phyloP scores from a whole-genome alignment of 306 rosid species.

The Begonia masoniana region DNA sequence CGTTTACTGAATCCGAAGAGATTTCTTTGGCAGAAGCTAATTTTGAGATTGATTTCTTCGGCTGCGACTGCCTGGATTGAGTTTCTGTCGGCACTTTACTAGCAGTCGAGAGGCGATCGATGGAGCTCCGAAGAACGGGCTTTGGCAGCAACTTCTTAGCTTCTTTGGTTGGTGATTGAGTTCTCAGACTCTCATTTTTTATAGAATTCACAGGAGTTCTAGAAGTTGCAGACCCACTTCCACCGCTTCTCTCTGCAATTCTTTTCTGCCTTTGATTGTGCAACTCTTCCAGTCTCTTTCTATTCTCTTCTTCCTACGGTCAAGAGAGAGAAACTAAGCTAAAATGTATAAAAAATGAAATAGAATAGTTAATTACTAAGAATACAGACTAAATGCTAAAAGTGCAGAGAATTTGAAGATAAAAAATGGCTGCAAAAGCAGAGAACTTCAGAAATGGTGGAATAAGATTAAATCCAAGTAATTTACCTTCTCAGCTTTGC shows the following conservation, averaged over 20 bases:
- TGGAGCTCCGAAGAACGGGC: slow-evolving; percentile 57
- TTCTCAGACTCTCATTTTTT: slow-evolving; percentile 36
- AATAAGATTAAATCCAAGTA: slow-evolving; percentile 7
- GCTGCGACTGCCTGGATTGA: slow-evolving; percentile 27
- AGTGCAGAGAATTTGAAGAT: too few species aligned
- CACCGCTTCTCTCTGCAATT: slow-evolving; percentile 78
- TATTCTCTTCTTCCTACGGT: slow-evolving; percentile 72
- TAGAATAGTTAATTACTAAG: not conserved
- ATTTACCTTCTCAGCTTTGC: slow-evolving; percentile 59
- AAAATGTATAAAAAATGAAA: slow-evolving; percentile 9
- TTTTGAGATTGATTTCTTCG: slow-evolving; percentile 41
- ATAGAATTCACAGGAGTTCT: slow-evolving; percentile 26
- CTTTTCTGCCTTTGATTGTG: slow-evolving; percentile 66
- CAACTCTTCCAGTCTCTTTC: slow-evolving; percentile 61
- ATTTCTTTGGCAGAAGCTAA: slow-evolving; percentile 25
- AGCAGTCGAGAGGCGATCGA: slow-evolving; percentile 67
- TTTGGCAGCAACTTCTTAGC: slow-evolving; percentile 40
- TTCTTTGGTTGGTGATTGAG: slow-evolving; percentile 32
- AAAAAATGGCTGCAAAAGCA: too few species aligned
- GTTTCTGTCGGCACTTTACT: slow-evolving; percentile 31
- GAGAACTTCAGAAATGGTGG: too few species aligned
- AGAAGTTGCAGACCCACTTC: slow-evolving; percentile 16
- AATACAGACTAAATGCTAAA: too few species aligned
- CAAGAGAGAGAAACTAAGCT: slow-evolving; percentile 3
- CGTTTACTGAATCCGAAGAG: slow-evolving; percentile 28